Evolutionary conservation across 2,329 filamentous ascomycete genomes (phyloP).

Genomic region (Aspergillus aculeatus): DNA sequence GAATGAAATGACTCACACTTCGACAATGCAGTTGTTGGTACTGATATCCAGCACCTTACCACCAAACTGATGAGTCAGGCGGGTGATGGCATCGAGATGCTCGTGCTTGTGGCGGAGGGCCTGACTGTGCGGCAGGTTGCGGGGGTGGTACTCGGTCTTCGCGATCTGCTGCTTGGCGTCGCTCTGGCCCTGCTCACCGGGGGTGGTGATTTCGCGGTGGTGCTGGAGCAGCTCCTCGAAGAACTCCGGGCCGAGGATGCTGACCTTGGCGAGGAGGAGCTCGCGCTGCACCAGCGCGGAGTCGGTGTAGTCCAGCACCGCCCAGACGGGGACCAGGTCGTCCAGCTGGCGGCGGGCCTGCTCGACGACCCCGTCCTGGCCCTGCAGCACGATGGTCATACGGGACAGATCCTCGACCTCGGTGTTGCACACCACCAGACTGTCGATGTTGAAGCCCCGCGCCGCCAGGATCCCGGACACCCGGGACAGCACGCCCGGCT

Average conservation of each 20-base stretch:
- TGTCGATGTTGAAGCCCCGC: constrained; percentile 98
- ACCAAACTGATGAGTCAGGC: constrained; percentile 94
- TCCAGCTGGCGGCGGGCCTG: constrained; percentile 93
- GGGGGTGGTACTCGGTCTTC: constrained; percentile 77
- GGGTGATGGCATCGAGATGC: constrained; percentile 93
- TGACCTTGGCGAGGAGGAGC: constrained; percentile 91
- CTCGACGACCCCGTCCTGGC: constrained; percentile 95
- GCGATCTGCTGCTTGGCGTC: constrained; percentile 19
- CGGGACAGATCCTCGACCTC: constrained; percentile 95
- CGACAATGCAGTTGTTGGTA: constrained; percentile 97
- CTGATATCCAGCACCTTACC: constrained; percentile 98
- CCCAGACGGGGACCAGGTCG: constrained; percentile 97
- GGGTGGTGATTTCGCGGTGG: constrained; percentile 81
- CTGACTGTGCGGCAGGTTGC: constrained; percentile 79
- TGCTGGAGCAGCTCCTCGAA: constrained; percentile 96
- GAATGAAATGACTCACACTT: constrained; percentile 67
- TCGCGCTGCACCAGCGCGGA: constrained; percentile 94
- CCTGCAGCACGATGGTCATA: constrained; percentile 97
- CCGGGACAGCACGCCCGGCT: constrained; percentile 93
- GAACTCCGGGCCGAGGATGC: constrained; percentile 94
- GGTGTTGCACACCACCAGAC: constrained; percentile 93
- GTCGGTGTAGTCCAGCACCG: constrained; percentile 91
- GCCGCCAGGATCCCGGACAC: constrained; percentile 95
- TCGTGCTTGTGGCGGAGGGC: constrained; percentile 95
- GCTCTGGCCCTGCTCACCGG: constrained; percentile 37